A percentile compares a stretch with the other conserved stretches of the same genome.
These are phyloP conservation scores for Eimeria zaria DNA, from an alignment of 169 alveolate genomes.

Conservation along the genomic window DNA sequence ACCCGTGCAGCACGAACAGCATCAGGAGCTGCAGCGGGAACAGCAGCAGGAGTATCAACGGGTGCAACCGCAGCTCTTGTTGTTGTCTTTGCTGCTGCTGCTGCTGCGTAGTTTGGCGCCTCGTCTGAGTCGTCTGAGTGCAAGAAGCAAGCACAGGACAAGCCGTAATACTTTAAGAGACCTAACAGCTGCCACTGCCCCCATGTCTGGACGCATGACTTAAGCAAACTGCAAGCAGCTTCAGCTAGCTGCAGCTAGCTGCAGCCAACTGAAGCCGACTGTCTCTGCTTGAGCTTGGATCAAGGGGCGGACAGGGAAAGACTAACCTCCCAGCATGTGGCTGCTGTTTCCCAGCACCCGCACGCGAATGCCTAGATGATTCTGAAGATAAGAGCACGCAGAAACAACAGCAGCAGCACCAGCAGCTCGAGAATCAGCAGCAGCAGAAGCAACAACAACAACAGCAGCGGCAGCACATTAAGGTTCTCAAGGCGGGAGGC, in stretches of 20 bases:
- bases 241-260: neutral
- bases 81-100: neutral
- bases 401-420: neutral
- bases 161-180: neutral
- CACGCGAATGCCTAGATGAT: slow-evolving; percentile 32
- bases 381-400: neutral
- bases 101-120: neutral
- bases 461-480: neutral
- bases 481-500: neutral
- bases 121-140: neutral
- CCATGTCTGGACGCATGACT: neutral
- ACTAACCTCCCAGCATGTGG: neutral
- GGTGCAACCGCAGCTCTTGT: neutral
- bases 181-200: neutral
- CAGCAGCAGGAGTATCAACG: neutral
- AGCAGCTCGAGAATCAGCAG: neutral
- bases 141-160: neutral
- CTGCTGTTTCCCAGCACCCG: slow-evolving; percentile 20
- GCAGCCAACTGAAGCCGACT: neutral
- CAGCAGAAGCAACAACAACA: no score
- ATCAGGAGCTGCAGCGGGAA: neutral
- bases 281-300: neutral
- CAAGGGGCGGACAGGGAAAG: neutral
- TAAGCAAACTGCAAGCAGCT: neutral
- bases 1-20: neutral